phyloP scores from a whole-genome alignment of 495 filamentous ascomycete genomes.

The Endocarpon pusillum region DNA sequence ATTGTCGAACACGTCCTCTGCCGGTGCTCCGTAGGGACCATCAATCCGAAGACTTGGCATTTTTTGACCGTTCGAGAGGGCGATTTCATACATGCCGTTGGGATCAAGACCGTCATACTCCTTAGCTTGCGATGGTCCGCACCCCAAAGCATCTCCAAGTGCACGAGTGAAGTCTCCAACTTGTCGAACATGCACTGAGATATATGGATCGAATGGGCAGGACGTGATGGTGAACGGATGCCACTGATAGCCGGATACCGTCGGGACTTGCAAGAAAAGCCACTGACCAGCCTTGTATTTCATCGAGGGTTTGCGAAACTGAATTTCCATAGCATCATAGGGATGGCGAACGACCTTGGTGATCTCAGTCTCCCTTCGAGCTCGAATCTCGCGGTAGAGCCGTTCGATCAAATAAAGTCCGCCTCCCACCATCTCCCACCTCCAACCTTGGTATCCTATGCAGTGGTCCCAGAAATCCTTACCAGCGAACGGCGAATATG shows the following conservation, averaged over 20 bases:
- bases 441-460: slow-evolving; percentile 90
- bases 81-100: slow-evolving; percentile 94
- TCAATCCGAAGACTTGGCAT: slow-evolving; percentile 86
- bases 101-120: slow-evolving; percentile 83
- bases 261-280: slow-evolving; percentile 87
- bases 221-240: slow-evolving; percentile 99
- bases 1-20: slow-evolving; percentile 74
- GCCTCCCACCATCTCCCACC: slow-evolving; percentile 87
- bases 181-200: slow-evolving; percentile 88
- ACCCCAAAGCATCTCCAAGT: slow-evolving; percentile 83
- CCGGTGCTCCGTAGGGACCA: slow-evolving; percentile 90
- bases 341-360: slow-evolving; percentile 89
- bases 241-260: slow-evolving; percentile 81
- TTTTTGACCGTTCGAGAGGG: slow-evolving; percentile 75
- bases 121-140: slow-evolving; percentile 64
- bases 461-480: slow-evolving; percentile 78
- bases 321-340: slow-evolving; percentile 95
- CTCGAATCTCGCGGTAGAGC: slow-evolving; percentile 79
- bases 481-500: slow-evolving; percentile 72
- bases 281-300: slow-evolving; percentile 97
- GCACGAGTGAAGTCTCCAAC: slow-evolving; percentile 88
- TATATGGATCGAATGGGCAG: slow-evolving; percentile 85
- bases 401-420: slow-evolving; percentile 74
- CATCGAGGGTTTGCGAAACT: slow-evolving; percentile 91
- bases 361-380: slow-evolving; percentile 69